These are phyloP conservation scores for Coprinopsis strossmayeri DNA, from an alignment of 768 basidiomycete genomes.

Conservation along the genomic window DNA sequence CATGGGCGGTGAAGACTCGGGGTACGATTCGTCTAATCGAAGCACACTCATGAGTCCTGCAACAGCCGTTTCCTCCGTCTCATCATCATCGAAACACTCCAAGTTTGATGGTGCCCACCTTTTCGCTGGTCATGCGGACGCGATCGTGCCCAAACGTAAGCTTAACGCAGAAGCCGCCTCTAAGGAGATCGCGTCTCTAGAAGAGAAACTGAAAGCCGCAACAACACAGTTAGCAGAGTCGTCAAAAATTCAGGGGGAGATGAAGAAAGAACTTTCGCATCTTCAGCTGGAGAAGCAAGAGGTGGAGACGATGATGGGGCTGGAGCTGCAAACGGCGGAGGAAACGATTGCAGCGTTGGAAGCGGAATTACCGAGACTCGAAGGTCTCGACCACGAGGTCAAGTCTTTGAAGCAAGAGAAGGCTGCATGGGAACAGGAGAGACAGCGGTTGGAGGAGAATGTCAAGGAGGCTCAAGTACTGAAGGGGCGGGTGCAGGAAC, in stretches of 20 bases:
- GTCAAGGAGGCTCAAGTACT: constrained; percentile 31
- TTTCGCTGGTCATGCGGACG: constrained; percentile 74
- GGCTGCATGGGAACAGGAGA: constrained; percentile 44
- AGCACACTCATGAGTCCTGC: constrained; percentile 46
- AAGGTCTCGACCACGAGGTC: constrained; percentile 40
- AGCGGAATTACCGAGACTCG: constrained; percentile 44
- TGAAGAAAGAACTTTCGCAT: constrained; percentile 55
- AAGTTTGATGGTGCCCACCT: constrained; percentile 81
- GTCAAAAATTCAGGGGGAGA: constrained; percentile 53
- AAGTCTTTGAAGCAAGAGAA: constrained; percentile 45
- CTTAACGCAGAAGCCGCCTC: constrained; percentile 37
- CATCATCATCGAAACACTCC: constrained; percentile 33
- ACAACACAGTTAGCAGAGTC: constrained; percentile 52
- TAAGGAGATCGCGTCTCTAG: constrained; percentile 44
- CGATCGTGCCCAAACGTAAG: constrained; percentile 47
- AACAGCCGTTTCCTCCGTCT: constrained; percentile 28
- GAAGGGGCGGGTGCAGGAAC: constrained; percentile 33
- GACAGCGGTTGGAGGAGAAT: constrained; percentile 32
- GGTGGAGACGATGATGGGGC: constrained; percentile 53
- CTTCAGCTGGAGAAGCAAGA: constrained; percentile 64
- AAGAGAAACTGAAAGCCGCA: constrained; percentile 58
- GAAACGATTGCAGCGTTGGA: constrained; percentile 57
- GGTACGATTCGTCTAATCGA: constrained; percentile 45
- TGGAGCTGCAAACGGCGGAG: constrained; percentile 63
- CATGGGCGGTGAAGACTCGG: constrained; percentile 40